Base-by-base conservation (phyloP, 768 basidiomycete genomes). In the Boletus rubescentipes region DNA sequence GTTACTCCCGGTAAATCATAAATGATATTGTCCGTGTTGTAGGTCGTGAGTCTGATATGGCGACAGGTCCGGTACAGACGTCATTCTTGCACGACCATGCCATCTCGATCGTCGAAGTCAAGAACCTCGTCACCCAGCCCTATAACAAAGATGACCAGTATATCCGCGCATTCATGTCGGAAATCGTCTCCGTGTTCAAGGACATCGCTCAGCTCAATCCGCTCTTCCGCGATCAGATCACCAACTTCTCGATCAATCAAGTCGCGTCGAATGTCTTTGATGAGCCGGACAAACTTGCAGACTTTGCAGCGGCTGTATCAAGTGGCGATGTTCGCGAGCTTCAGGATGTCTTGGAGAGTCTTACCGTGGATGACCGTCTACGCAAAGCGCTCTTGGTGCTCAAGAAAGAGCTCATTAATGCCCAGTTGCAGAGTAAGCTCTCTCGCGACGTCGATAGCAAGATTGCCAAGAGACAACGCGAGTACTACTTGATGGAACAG, bases 391-490 rank as follows among this genome's bases (percentile, higher is more conserved):
- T 98, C 9, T 73, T 94, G 29, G 93, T 98, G 1, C 79, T 99
- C 58, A 98, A 98, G 80, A 98, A 98, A 72, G 97, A 98, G 69
- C 80, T 98, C 31, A 97, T 98, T 70, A 98, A 98, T 61, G 93
- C 94, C 0, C 93, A 98, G 67, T 74, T 98, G 46, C 96, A 97
- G 72, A 86, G 83, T 63, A 97, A 96, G 73, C 87, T 98, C 52
- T 85, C 87, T 2, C 80, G 91, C 16, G 95, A 98, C 62, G 94
- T 98, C 2, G 93, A 98, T 66, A 84, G 76, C 77, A 97, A 94
- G 76, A 94, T 98, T 55, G 92, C 92, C 11, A 95, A 96, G 67
- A 80, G 94, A 6, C 94, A 97, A 67, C 77, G 93, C 49, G 94
- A 97, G 73, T 95, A 95, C 61, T 97, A 95, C 66, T 77, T 98